Evolutionary conservation across 2,329 filamentous ascomycete genomes (phyloP), one percentile per base, ranked within the genome.

Genomic region (Beauveria sp.): DNA sequence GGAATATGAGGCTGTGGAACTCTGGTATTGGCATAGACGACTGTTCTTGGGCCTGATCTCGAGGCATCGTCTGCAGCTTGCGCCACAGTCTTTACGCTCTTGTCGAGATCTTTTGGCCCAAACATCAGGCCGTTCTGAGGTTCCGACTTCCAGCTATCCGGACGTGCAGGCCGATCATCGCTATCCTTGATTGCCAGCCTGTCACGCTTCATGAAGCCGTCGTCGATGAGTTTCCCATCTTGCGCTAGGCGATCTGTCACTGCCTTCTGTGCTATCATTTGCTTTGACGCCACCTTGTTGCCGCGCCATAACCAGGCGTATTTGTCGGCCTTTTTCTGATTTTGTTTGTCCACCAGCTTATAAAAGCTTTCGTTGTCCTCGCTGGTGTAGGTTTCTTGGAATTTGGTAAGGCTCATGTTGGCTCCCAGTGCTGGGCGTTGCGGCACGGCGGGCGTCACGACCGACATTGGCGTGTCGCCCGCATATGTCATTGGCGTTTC

Each of bases 321-420:
- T 68, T 93, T 96, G 69, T 93, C 88, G 0, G 89, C 87, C 56
- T 82, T 85, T 72, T 92, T 93, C 64, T 87, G 82, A 70, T 97
- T 99, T 70, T 97, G 91, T 69, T 87, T 90, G 75, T 99, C 95
- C 30, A 98, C 79, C 1, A 99, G 80, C 67, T 88, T 89, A 74
- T 96, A 96, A 77, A 99, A 98, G 67, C 90, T 96, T 71, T 97
- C 95, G 70, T 98, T 98, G 72, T 99, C 95, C 74, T 99, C 95
- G 70, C 91, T 96, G 1, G 93, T 99, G 75, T 97, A 98, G 67
- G 90, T 93, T 3, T 89, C 83, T 71, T 99, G 95, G 69, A 97
- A 99, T 1, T 87, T 85, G 58, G 87, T 86, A 1, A 99, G 81
- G 63, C 88, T 92, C 79, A 98, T 86, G 67, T 87, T 88, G 47